A percentile compares a stretch with the other conserved stretches of the same genome.
phyloP scores from a whole-genome alignment of 164 flowering plant genomes.

The Magnolia sinica region DNA sequence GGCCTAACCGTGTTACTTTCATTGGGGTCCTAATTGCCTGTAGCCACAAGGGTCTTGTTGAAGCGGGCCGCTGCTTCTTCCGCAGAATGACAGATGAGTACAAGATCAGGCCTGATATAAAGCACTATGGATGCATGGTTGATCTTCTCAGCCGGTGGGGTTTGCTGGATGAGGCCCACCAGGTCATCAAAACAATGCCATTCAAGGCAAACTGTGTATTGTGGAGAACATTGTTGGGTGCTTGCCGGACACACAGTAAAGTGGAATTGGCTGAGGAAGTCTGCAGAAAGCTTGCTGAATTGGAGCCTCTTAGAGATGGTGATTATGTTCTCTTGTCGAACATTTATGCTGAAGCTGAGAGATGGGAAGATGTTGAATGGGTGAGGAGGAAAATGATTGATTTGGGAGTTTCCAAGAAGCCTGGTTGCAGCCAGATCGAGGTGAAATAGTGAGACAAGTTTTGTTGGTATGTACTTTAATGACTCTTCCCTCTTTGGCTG shows the following conservation, averaged over 20 bases:
- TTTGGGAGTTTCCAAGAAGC: conserved; percentile 30
- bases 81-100: conserved; percentile 31
- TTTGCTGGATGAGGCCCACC: conserved; percentile 37
- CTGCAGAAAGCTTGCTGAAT: conserved; percentile 24
- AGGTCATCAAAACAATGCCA: conserved; percentile 35
- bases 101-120: conserved; percentile 38
- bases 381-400: conserved; percentile 40
- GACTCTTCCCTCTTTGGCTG: too few relatives aligned
- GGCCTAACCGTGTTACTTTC: conserved; percentile 46
- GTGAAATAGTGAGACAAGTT: conserved; percentile 4
- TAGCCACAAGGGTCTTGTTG: conserved; percentile 40
- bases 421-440: conserved; percentile 38
- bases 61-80: conserved; percentile 37
- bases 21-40: conserved; percentile 49
- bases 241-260: conserved; percentile 39
- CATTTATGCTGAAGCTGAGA: conserved; percentile 41
- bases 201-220: conserved; percentile 29
- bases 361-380: conserved; percentile 45
- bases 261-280: conserved; percentile 43
- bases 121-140: conserved; percentile 61
- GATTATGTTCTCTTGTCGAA: conserved; percentile 49
- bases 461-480: background rate
- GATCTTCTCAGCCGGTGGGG: conserved; percentile 52
- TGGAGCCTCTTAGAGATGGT: conserved; percentile 35
- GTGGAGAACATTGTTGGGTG: conserved; percentile 55